Conservation (phyloP, 2,329 filamentous ascomycete genomes). For the Ophiosphaerella herpotricha region DNA sequence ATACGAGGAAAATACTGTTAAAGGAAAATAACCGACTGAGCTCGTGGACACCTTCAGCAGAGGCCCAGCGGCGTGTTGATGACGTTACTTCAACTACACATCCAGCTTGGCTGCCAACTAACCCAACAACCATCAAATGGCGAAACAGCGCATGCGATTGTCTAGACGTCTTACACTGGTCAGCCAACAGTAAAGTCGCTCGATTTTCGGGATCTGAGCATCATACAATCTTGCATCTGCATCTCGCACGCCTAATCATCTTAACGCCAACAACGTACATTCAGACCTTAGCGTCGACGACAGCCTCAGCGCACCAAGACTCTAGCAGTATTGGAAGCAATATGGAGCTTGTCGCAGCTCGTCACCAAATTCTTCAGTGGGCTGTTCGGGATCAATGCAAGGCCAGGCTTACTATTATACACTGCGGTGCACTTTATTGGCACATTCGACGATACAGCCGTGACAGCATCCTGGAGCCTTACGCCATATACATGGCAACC, state of each 20-base stretch:
- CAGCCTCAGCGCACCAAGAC: constrained; percentile 6
- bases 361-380: constrained; percentile 53
- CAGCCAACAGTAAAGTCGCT: constrained; percentile 58
- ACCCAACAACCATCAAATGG: constrained; percentile 55
- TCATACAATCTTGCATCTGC: constrained; percentile 60
- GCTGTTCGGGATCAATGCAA: constrained; percentile 59
- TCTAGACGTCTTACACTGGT: constrained; percentile 63
- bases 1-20: constrained; percentile 55
- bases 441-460: constrained; percentile 57
- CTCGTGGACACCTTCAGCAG: constrained; percentile 35
- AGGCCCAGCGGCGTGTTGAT: constrained; percentile 17
- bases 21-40: constrained; percentile 53
- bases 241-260: constrained; percentile 58
- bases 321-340: neutral
- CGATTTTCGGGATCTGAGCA: constrained; percentile 58
- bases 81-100: neutral
- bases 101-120: constrained; percentile 53
- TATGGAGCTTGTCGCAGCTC: constrained; percentile 1
- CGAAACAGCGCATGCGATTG: constrained; percentile 54
- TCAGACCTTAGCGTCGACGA: constrained; percentile 46
- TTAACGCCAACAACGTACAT: constrained; percentile 57
- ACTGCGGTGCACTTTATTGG: constrained; percentile 59
- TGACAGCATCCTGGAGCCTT: constrained; percentile 55
- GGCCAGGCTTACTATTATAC: constrained; percentile 61
- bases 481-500: constrained; percentile 52